Evolutionary conservation across 164 flowering plant species (phyloP).

Genomic region (Nymphaea thermarum): DNA sequence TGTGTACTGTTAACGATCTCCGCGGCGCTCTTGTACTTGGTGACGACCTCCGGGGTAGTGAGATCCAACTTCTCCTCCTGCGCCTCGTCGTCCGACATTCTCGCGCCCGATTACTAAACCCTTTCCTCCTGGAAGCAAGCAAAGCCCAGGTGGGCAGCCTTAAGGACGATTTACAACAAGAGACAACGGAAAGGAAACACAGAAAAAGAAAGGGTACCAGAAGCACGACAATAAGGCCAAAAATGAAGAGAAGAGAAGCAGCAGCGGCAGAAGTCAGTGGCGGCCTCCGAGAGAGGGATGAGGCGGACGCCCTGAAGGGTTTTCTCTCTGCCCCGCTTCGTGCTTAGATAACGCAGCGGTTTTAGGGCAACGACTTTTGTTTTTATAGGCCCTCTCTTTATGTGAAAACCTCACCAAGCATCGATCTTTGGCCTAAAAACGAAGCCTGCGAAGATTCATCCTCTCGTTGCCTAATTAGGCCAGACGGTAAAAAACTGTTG

Average conservation of each 20-base stretch:
- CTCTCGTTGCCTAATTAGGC: too few species aligned
- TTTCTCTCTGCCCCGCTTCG: too few species aligned
- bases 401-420: too few species aligned
- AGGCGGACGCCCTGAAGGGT: too few species aligned
- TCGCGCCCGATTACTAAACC: not conserved
- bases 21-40: slow-evolving; percentile 87
- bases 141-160: not conserved
- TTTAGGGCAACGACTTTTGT: too few species aligned
- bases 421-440: too few species aligned
- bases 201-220: not conserved
- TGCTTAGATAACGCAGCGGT: too few species aligned
- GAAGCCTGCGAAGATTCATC: too few species aligned
- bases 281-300: too few species aligned
- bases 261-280: not conserved
- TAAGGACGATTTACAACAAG: not conserved
- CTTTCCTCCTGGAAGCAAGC: not conserved
- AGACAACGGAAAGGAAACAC: not conserved
- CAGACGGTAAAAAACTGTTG: too few species aligned
- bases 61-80: slow-evolving; percentile 90
- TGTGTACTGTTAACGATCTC: slow-evolving; percentile 66
- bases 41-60: slow-evolving; percentile 75
- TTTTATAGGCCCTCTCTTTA: too few species aligned
- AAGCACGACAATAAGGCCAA: too few species aligned
- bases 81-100: slow-evolving; percentile 81
- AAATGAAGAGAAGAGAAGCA: not conserved